phyloP scores from a whole-genome alignment of 495 filamentous ascomycete genomes.

The Aspergillus nanangensis region DNA sequence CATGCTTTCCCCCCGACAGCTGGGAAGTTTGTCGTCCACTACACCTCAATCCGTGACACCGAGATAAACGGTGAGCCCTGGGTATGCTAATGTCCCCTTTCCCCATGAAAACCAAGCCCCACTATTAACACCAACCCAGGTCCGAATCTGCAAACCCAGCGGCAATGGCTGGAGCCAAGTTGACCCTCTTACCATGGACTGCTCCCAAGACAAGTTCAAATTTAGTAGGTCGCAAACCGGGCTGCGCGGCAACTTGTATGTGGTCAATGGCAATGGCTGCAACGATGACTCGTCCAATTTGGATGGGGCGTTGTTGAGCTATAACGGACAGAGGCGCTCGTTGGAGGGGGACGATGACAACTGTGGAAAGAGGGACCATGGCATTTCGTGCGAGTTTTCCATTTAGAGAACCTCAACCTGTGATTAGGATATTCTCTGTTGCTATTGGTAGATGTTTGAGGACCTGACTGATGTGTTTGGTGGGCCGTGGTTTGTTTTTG shows the following conservation, averaged over 20 bases:
- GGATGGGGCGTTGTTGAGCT: background rate
- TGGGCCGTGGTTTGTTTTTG: no score
- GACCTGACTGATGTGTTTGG: no score
- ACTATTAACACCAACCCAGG: background rate
- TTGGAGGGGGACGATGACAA: background rate
- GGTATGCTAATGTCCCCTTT: background rate
- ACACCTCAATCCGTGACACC: background rate
- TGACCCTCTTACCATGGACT: background rate
- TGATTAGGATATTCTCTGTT: no score
- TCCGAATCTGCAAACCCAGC: background rate
- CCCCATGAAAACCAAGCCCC: background rate
- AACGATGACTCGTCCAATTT: background rate
- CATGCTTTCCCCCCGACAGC: background rate
- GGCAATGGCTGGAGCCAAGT: background rate
- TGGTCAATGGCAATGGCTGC: background rate
- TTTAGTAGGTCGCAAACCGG: background rate
- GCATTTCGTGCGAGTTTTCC: background rate
- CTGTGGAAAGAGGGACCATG: background rate
- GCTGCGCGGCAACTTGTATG: background rate
- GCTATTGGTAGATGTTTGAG: no score
- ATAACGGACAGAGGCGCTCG: background rate
- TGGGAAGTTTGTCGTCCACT: slow-evolving; percentile 2
- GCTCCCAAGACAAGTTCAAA: background rate
- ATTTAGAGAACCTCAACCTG: no score
- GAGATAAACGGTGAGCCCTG: background rate